A percentile compares a stretch with the other conserved stretches of the same genome.
phyloP scores from a whole-genome alignment of 2,329 filamentous ascomycete species.

The Verticillium longisporum region DNA sequence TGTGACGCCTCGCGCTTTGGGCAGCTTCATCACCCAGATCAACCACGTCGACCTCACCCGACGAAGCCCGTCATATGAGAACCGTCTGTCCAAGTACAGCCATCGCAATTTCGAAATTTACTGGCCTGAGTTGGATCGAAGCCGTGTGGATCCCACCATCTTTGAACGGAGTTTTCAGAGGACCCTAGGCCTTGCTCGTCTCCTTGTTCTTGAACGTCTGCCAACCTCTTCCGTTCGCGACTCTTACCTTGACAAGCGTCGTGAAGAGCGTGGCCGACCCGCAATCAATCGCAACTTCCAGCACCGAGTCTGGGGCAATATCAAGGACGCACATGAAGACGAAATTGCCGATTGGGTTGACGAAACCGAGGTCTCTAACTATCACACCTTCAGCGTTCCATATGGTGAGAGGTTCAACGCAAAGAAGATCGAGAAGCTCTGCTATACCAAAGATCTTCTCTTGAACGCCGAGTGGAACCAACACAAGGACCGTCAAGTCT shows the following conservation, averaged over 20 bases:
- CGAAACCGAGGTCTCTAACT: conserved; percentile 69
- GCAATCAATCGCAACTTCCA: conserved; percentile 33
- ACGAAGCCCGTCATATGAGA: conserved; percentile 82
- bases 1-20: conserved; percentile 67
- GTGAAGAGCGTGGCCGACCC: conserved; percentile 67
- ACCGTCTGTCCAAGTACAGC: conserved; percentile 77
- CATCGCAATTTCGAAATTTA: conserved; percentile 79
- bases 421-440: conserved; percentile 71
- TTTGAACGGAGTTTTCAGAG: conserved; percentile 75
- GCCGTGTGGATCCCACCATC: conserved; percentile 76
- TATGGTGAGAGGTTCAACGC: conserved; percentile 58
- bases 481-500: conserved; percentile 64
- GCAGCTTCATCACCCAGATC: conserved; percentile 73
- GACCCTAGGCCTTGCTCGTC: conserved; percentile 69
- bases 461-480: conserved; percentile 87
- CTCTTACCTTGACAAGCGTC: conserved; percentile 61
- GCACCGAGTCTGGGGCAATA: conserved; percentile 53
- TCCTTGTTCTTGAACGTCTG: conserved; percentile 73
- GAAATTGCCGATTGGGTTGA: conserved; percentile 80
- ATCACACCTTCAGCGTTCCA: conserved; percentile 69
- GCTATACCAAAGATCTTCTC: conserved; percentile 73
- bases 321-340: conserved; percentile 72
- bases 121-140: conserved; percentile 68
- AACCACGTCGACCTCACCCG: conserved; percentile 75
- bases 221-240: conserved; percentile 65